Conservation (phyloP, 2,329 filamentous ascomycete species). For the Calonectria hongkongensis region DNA sequence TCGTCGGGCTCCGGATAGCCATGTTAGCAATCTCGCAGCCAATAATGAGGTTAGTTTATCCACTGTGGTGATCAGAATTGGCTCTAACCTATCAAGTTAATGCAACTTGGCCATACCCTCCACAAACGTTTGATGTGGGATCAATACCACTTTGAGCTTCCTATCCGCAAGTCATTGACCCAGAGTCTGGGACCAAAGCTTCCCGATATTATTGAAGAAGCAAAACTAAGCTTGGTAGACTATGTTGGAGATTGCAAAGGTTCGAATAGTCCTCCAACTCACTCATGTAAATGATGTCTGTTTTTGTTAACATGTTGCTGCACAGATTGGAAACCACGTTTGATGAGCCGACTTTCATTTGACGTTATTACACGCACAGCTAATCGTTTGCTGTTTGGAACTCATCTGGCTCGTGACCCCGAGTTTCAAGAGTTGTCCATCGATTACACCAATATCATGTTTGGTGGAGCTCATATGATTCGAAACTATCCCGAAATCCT, state of each 20-base stretch:
- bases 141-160: slow-evolving; percentile 8
- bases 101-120: slow-evolving; percentile 1
- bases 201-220: slow-evolving; percentile 6
- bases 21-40: slow-evolving; percentile 9
- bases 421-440: slow-evolving; percentile 2
- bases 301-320: neutral
- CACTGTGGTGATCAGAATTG: neutral
- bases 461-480: neutral
- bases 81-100: neutral
- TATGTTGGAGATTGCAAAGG: neutral
- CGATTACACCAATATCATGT: slow-evolving; percentile 2
- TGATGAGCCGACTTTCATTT: slow-evolving; percentile 13
- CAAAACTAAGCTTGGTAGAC: neutral
- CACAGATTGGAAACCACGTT: neutral
- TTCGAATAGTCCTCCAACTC: neutral
- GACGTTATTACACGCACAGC: slow-evolving; percentile 10
- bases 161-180: slow-evolving; percentile 14
- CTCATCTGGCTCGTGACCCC: neutral
- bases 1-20: slow-evolving; percentile 4
- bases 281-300: neutral
- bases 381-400: slow-evolving; percentile 5
- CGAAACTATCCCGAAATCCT: slow-evolving; percentile 12
- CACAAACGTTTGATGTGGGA: slow-evolving; percentile 13
- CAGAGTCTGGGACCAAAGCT: slow-evolving; percentile 6
- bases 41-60: neutral